A percentile compares a stretch with the other conserved stretches of the same genome.
Conservation (phyloP, 2,329 filamentous ascomycete species). For the Hymenoscyphus albidus region DNA sequence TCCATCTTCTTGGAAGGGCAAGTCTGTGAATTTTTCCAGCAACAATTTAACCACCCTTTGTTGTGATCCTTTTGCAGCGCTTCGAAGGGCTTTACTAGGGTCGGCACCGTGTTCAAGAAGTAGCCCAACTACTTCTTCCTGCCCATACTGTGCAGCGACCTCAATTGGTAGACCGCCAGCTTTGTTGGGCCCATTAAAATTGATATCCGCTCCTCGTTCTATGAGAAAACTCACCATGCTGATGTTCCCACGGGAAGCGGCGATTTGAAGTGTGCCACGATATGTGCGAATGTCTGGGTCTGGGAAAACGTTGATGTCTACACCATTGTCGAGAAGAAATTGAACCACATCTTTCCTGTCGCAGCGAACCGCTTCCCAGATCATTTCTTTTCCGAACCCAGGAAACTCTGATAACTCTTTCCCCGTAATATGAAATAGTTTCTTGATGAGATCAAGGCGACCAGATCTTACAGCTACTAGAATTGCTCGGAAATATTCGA, state of each 20-base stretch:
- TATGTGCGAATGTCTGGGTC: not conserved
- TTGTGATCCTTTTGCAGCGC: not conserved
- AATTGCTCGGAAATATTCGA: not conserved
- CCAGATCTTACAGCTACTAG: not conserved
- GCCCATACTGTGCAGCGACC: not conserved
- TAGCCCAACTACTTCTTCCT: conserved; percentile 2
- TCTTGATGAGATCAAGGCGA: not conserved
- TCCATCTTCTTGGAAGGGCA: not conserved
- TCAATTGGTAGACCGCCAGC: not conserved
- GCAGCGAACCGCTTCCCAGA: not conserved
- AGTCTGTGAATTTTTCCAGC: not conserved
- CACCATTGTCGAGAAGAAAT: not conserved
- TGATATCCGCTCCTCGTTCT: not conserved
- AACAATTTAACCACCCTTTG: not conserved
- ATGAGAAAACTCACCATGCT: not conserved
- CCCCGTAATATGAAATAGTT: not conserved
- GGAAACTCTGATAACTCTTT: not conserved
- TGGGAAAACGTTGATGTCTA: not conserved
- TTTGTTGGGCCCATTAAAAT: not conserved
- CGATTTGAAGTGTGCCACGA: not conserved
- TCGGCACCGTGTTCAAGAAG: not conserved
- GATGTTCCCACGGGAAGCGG: not conserved
- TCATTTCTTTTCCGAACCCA: not conserved
- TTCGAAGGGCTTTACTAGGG: not conserved
- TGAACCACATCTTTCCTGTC: not conserved